A percentile compares a stretch with the other conserved stretches of the same genome.
phyloP scores from a whole-genome alignment of 2,329 filamentous ascomycete genomes.

The Trichoderma sp. region DNA sequence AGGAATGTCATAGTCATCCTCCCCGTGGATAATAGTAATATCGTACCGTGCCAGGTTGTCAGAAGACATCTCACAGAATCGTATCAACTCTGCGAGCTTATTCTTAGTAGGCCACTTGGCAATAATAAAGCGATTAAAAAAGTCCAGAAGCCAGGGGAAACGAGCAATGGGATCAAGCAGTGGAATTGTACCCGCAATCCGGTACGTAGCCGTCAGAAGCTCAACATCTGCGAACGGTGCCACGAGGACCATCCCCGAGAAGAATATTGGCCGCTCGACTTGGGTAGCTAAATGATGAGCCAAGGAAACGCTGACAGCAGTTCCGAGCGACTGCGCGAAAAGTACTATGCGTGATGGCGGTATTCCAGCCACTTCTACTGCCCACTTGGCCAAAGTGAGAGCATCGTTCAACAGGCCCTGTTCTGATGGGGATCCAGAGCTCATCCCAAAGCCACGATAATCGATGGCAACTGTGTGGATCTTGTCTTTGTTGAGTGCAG shows the following conservation, averaged over 20 bases:
- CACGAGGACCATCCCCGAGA: background rate
- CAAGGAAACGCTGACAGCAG: background rate
- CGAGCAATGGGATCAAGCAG: background rate
- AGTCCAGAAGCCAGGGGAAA: background rate
- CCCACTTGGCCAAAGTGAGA: background rate
- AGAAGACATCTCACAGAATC: background rate
- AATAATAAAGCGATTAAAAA: background rate
- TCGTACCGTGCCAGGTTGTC: background rate
- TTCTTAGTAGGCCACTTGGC: background rate
- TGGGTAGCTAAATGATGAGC: background rate
- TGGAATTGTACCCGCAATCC: background rate
- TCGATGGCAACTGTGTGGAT: background rate
- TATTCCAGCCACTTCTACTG: background rate
- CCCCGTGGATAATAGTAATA: background rate
- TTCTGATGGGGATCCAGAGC: background rate
- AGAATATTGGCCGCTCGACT: background rate
- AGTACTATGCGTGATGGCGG: background rate
- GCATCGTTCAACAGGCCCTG: background rate
- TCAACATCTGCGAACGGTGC: background rate
- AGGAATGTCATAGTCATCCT: background rate
- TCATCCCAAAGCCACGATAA: background rate
- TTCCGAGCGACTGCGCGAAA: background rate
- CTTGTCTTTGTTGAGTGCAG: background rate
- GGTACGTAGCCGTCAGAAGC: background rate
- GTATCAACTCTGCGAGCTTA: background rate